Base-by-base conservation (phyloP, 306 rosid species). In the Sicyos baderoa region DNA sequence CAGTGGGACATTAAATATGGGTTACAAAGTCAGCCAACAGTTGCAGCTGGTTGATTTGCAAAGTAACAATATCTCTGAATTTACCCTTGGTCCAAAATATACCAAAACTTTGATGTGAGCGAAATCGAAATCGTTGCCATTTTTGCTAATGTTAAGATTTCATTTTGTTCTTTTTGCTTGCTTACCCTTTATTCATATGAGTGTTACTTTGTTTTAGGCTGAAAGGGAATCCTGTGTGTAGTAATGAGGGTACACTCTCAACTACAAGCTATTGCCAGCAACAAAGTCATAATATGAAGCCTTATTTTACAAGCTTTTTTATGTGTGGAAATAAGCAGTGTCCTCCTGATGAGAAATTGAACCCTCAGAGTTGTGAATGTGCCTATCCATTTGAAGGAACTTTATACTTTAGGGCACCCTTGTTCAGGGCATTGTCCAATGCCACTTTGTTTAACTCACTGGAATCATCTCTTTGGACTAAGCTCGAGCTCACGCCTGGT, bases 331-430 rank as follows among this genome's bases (percentile, higher is more conserved):
- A 58, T 44, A 72, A 72, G 83, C 62, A 76, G 12, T 93, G 98
- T 79, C 70, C 91, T 1, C 4, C 51, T 14, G 88, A 85, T 56
- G 86, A 88, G 78, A 85, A 87, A 78, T 69, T 85, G 54, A 89
- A 86, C 77, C 98, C 97, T 16, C 97, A 86, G 75, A 93, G 91
- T 75, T 93, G 99, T 66, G 89, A 86, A 75, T 90, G 99, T 77
- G 90, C 89, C 21, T 88, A 80, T 79, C 97, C 99, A 54, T 93
- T 79, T 61, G 79, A 79, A 82, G 99, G 99, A 70, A 88, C 70
- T 47, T 3, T 93, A 62, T 82, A 81, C 61, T 93, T 93, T 52
- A 84, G 97, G 85, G 99, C 84, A 52, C 96, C 99, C 29, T 40
- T 71, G 45, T 93, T 93, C 76, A 81, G 96, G 68, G 96, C 85